Evolutionary conservation across 352 stramenopile species (phyloP).

Genomic region (Aphanomyces stellatus): DNA sequence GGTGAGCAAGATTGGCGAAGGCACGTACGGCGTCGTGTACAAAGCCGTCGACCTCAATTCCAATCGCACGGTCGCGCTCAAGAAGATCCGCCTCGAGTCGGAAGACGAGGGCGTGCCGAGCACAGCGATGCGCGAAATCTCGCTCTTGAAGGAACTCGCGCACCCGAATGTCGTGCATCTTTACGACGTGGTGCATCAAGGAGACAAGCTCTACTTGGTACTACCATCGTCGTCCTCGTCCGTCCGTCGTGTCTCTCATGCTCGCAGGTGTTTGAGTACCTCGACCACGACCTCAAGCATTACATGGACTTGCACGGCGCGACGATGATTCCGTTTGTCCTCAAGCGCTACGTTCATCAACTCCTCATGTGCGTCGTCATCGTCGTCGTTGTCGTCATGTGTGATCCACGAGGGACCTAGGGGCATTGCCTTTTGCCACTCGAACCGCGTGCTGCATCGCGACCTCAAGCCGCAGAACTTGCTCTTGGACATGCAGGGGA

Average conservation of each 20-base stretch:
- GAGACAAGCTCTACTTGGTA: constrained; percentile 78
- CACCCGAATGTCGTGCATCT: constrained; percentile 92
- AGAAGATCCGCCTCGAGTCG: constrained; percentile 84
- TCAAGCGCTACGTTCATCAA: constrained; percentile 83
- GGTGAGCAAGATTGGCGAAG: constrained; percentile 86
- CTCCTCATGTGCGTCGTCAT: constrained; percentile 30
- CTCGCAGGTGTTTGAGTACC: constrained; percentile 60
- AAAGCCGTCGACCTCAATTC: constrained; percentile 89
- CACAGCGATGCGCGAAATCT: constrained; percentile 97
- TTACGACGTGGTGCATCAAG: constrained; percentile 76
- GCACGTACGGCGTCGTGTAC: constrained; percentile 96
- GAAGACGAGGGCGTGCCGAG: constrained; percentile 97
- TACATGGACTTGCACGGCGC: constrained; percentile 86
- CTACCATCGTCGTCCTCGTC: background rate
- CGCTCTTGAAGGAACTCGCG: constrained; percentile 89
- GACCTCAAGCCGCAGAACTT: constrained; percentile 98
- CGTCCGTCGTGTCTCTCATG: background rate
- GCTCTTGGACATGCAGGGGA: constrained; percentile 79
- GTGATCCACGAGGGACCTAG: background rate
- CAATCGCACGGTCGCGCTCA: constrained; percentile 90
- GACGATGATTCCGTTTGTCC: constrained; percentile 43
- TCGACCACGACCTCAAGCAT: constrained; percentile 83
- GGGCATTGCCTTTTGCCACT: constrained; percentile 92
- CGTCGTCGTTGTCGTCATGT: background rate
- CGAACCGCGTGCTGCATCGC: constrained; percentile 93